Evolutionary conservation across 2,329 filamentous ascomycete species (phyloP), one percentile per base, ranked within the genome.

Genomic region (Westerdykella aurantiaca): DNA sequence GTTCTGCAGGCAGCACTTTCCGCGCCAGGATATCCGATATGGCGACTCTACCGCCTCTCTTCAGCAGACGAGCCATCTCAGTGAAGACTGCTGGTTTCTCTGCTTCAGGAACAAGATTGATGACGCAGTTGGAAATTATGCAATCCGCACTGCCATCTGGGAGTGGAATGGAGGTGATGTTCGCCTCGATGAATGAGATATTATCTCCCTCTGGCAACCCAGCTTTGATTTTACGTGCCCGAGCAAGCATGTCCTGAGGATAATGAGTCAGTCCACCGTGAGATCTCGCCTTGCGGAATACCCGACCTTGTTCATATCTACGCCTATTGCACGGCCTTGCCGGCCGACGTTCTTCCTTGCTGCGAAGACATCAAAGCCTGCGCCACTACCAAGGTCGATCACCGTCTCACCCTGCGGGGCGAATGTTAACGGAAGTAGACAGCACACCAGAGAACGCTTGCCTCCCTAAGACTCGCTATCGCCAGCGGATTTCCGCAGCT

Each of bases 91-190:
- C 10, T 4, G 42, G 48, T 43, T 59, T 59, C 6, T 56, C 49
- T 2, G 33, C 4, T 17, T 56, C 46, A 3, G 57, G 57, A 1
- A 59, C 55, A 10, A 60, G 52, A 40, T 59, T 60, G 35, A 59
- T 44, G n/a, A 60, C 57, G 42, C 80, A 84, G 63, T 84, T 84
- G 50, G 73, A 78, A 50, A 82, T 80, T 45, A 84, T 73, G 53
- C 74, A 77, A 60, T 82, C 71, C 17, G 71, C 74, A 16, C 56
- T 73, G n/a, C 48, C 55, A 9, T 63, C 52, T 1, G 64, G 54
- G 0, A 82, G 61, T 0, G 72, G 64, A 17, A 81, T 72, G 5
- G 65, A 54, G 1, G 74, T 80, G 56, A 83, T 81, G 10, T 43
- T 55, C 2, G 69, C 64, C 46, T 79, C 65, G 46, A 81, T 52